Conservation (phyloP, 2,329 filamentous ascomycete genomes). For the Tolypocladium tropicale region DNA sequence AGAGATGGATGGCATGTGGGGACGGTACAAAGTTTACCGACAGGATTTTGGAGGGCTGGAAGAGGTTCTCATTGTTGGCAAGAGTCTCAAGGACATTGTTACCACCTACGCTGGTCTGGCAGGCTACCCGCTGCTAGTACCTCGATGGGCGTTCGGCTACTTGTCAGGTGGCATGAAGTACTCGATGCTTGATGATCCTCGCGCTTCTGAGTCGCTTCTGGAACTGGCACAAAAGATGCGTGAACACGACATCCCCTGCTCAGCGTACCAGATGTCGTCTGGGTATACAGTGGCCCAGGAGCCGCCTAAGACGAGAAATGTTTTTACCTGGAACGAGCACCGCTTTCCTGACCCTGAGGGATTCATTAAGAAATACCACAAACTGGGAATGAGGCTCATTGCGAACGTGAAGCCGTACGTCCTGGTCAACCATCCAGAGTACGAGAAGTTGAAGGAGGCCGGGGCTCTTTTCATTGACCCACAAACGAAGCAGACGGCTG, state of each 20-base stretch:
- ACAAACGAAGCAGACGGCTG: constrained; percentile 39
- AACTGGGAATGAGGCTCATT: constrained; percentile 54
- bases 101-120: neutral
- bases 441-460: constrained; percentile 45
- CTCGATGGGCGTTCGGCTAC: neutral
- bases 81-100: neutral
- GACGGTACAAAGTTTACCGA: neutral
- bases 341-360: constrained; percentile 58
- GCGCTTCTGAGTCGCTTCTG: neutral
- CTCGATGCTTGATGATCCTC: neutral
- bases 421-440: constrained; percentile 55
- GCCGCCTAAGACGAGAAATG: neutral
- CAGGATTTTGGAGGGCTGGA: neutral
- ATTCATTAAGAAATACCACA: constrained; percentile 52
- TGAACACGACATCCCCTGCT: neutral
- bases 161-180: neutral
- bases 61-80: neutral
- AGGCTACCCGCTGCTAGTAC: neutral
- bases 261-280: neutral
- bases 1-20: neutral
- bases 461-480: constrained; percentile 47
- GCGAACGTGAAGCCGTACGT: constrained; percentile 68
- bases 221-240: neutral
- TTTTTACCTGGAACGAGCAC: constrained; percentile 53
- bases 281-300: neutral